These are phyloP conservation scores for Alternaria tenuissima DNA, from an alignment of 2,329 filamentous ascomycete genomes.

Conservation along the genomic window DNA sequence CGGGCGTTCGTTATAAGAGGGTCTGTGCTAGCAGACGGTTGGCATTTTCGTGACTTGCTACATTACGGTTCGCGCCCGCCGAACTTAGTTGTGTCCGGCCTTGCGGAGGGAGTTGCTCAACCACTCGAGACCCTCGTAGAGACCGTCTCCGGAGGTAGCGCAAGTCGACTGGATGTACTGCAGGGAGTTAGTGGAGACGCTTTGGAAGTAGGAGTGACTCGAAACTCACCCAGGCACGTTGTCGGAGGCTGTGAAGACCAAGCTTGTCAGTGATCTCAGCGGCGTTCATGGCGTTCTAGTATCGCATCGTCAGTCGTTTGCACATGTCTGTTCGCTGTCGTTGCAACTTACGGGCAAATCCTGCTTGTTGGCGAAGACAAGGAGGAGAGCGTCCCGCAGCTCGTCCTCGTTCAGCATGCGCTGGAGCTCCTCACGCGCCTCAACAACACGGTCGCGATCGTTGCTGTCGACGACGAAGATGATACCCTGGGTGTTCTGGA, in stretches of 20 bases:
- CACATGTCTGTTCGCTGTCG: background rate
- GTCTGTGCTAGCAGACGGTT: constrained; percentile 40
- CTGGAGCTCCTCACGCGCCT: constrained; percentile 91
- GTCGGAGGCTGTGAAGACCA: constrained; percentile 97
- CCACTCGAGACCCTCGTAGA: constrained; percentile 93
- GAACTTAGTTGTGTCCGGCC: constrained; percentile 58
- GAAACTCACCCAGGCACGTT: constrained; percentile 93
- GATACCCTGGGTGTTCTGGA: constrained; percentile 91
- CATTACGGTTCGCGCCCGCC: constrained; percentile 22
- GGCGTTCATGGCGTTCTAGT: constrained; percentile 97
- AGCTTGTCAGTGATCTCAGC: constrained; percentile 99
- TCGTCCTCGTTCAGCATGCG: constrained; percentile 98
- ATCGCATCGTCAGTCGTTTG: constrained; percentile 23
- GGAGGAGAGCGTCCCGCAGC: constrained; percentile 91
- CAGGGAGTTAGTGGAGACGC: constrained; percentile 31
- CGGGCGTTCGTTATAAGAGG: constrained; percentile 35
- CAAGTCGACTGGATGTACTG: constrained; percentile 99
- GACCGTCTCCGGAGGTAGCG: constrained; percentile 98
- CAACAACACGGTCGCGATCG: constrained; percentile 88
- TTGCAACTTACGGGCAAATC: constrained; percentile 76
- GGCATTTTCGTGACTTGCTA: constrained; percentile 37
- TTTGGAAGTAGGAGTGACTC: background rate
- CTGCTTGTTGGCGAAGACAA: constrained; percentile 99
- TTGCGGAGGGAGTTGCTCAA: constrained; percentile 64
- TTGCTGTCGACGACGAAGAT: constrained; percentile 99